These are phyloP conservation scores for Globisporangium irregulare DNA, from an alignment of 352 stramenopile genomes.

Conservation along the genomic window DNA sequence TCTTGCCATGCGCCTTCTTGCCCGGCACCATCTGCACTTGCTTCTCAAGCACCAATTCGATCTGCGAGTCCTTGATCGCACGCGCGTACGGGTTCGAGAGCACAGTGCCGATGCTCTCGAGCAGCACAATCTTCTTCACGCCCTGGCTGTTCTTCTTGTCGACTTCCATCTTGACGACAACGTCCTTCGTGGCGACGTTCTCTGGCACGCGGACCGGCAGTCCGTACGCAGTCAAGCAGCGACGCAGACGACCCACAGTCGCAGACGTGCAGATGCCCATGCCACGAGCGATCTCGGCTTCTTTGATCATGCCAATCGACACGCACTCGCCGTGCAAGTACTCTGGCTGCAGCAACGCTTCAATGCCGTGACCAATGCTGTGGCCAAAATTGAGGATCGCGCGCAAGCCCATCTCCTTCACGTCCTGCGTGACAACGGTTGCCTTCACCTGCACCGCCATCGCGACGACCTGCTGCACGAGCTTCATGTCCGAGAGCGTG, in stretches of 20 bases:
- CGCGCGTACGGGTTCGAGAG: slow-evolving; percentile 66
- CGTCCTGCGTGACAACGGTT: slow-evolving; percentile 93
- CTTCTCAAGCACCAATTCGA: slow-evolving; percentile 74
- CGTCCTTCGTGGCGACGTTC: slow-evolving; percentile 48
- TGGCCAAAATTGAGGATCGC: slow-evolving; percentile 99
- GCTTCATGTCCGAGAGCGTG: slow-evolving; percentile 51
- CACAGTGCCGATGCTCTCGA: slow-evolving; percentile 71
- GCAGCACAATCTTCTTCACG: slow-evolving; percentile 80
- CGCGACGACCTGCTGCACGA: slow-evolving; percentile 66
- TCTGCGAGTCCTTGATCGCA: slow-evolving; percentile 68
- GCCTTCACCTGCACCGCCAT: slow-evolving; percentile 92
- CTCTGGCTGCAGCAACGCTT: slow-evolving; percentile 94
- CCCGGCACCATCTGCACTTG: slow-evolving; percentile 63
- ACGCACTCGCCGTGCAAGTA: slow-evolving; percentile 97
- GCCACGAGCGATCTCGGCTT: slow-evolving; percentile 90
- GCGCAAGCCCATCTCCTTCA: slow-evolving; percentile 93
- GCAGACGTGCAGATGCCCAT: slow-evolving; percentile 71
- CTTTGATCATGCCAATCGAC: slow-evolving; percentile 96
- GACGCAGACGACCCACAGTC: slow-evolving; percentile 65
- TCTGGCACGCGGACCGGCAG: slow-evolving; percentile 67
- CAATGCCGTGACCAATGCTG: slow-evolving; percentile 98
- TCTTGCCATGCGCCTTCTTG: slow-evolving; percentile 39
- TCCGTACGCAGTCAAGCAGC: slow-evolving; percentile 65
- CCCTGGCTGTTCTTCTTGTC: slow-evolving; percentile 86
- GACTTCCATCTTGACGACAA: slow-evolving; percentile 84